phyloP scores from a whole-genome alignment of 208 protist species.

The Trichomonas gallinae region DNA sequence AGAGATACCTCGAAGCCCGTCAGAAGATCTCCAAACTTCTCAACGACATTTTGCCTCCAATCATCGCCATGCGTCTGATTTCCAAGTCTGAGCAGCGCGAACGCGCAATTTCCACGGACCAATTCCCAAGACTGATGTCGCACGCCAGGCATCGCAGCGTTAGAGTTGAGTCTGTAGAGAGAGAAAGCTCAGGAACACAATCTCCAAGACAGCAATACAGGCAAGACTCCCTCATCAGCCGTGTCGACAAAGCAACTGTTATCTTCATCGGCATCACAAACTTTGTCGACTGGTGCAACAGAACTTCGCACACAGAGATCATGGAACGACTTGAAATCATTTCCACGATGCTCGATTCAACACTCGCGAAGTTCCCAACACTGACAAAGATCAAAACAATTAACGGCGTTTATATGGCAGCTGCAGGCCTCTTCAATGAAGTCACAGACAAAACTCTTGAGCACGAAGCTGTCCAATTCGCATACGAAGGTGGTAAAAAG shows the following conservation, averaged over 20 bases:
- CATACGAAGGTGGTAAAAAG: not conserved
- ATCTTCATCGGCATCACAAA: not conserved
- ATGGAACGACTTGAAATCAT: not conserved
- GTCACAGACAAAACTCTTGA: not conserved
- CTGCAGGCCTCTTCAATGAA: not conserved
- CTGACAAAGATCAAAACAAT: not conserved
- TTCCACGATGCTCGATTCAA: not conserved
- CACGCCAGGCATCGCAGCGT: not conserved
- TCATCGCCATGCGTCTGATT: not conserved
- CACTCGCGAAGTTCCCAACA: not conserved
- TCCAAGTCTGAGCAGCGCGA: not conserved
- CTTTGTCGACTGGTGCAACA: not conserved
- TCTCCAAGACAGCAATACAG: not conserved
- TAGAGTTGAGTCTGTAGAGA: not conserved
- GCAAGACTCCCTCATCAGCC: not conserved
- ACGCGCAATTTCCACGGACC: not conserved
- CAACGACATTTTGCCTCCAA: not conserved
- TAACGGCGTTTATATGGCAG: slow-evolving; percentile 1
- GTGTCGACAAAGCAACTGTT: not conserved
- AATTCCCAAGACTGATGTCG: not conserved
- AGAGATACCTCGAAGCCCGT: not conserved
- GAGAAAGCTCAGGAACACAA: not conserved
- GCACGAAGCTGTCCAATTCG: not conserved
- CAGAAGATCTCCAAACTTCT: not conserved
- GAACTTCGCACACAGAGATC: not conserved